Evolutionary conservation across 306 rosid species (phyloP), one percentile per base, ranked within the genome.

Genomic region (Fragaria nilgerrensis): DNA sequence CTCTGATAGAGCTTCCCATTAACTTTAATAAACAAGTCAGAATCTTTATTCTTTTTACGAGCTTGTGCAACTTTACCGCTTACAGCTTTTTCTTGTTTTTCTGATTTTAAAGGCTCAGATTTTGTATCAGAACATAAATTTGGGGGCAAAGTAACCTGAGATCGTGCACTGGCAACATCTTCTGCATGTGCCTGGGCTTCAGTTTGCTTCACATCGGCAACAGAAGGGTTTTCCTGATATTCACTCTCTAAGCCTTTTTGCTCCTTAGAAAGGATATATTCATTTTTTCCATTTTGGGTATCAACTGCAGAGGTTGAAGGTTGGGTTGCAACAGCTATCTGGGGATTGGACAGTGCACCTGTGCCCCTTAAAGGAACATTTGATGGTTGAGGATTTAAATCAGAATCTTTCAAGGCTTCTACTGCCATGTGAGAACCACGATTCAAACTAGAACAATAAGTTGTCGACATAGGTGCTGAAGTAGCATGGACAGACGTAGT

Each of bases 1-100:
- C 97, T 88, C 83, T 95, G 98, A 88, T 92, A 95, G 36, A 95
- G 97, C 90, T 92, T 92, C 64, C 97, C 97, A 67, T 89, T 95
- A 47, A 95, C 98, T 85, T 95, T 92, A 65, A 90, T 92, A 82
- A 95, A 95, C 82, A 92, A 79, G 82, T 95, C 96, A 14, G 97
- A 97, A 59, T 95, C 98, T 71, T 95, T 90, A 52, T 81, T 82
- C 81, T 90, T 89, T 83, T 86, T 92, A 63, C 96, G 96, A 77
- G 84, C 80, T 70, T 92, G 82, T 49, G 89, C 64, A 39, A 79
- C 84, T 83, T 92, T 95, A 69, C 84, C 71, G 75, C 88, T 86
- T 14, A 80, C 82, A 50, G 75, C 87, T 75, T 90, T 95, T 59
- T 90, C 97, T 72, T 59, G 92, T 65, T 84, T 95, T 67, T 81